Evolutionary conservation across 1,139 yeast genomes (phyloP).

Genomic region (Candida mesenterica): DNA sequence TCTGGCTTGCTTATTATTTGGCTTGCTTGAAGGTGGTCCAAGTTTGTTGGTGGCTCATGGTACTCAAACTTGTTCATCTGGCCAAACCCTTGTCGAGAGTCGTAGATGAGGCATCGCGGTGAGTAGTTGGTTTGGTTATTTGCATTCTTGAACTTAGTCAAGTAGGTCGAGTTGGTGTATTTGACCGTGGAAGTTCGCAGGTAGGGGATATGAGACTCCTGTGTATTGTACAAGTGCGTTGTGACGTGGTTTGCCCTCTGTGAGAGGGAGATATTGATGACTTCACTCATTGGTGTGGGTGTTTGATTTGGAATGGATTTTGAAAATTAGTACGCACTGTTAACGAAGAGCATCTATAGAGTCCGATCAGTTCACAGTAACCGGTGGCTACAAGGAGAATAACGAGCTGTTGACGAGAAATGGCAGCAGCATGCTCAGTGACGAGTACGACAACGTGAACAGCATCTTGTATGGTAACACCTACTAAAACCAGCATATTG

Average conservation of each 20-base stretch:
- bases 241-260: constrained; percentile 69
- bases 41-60: constrained; percentile 22
- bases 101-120: constrained; percentile 82
- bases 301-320: too few species aligned
- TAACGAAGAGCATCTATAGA: constrained; percentile 1
- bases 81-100: constrained; percentile 66
- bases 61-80: constrained; percentile 55
- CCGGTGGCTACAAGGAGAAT: constrained; percentile 1
- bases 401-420: too few species aligned
- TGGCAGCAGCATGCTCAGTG: too few species aligned
- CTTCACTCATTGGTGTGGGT: constrained; percentile 56
- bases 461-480: too few species aligned
- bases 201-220: constrained; percentile 67
- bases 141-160: constrained; percentile 37
- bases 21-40: constrained; percentile 8
- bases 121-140: constrained; percentile 56
- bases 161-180: constrained; percentile 34
- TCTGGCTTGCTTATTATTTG: constrained; percentile 10
- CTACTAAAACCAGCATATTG: too few species aligned
- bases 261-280: constrained; percentile 68
- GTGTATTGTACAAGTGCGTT: constrained; percentile 79
- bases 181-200: constrained; percentile 22
- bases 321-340: too few species aligned
- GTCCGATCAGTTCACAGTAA: neutral
- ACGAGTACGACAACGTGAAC: too few species aligned